A percentile compares a stretch with the other conserved stretches of the same genome.
These are phyloP conservation scores for Oleoguttula mirabilis DNA, from an alignment of 495 filamentous ascomycete species.

Conservation along the genomic window DNA sequence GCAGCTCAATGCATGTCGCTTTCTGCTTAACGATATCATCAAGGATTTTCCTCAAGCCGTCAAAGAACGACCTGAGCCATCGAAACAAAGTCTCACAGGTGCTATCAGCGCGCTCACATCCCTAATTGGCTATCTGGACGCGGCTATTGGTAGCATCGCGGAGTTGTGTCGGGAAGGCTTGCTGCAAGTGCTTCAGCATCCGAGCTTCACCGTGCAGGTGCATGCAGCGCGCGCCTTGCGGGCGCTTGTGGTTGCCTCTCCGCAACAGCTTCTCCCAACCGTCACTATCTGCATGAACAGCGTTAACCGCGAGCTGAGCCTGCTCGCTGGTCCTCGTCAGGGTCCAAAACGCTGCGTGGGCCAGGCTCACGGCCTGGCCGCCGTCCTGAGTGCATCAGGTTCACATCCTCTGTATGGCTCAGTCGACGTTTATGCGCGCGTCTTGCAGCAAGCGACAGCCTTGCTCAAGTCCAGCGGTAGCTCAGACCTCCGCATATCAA, in stretches of 20 bases:
- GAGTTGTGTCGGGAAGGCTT: conserved; percentile 78
- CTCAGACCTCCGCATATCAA: conserved; percentile 80
- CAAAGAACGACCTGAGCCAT: conserved; percentile 82
- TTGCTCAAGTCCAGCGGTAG: conserved; percentile 86
- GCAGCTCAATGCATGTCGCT: conserved; percentile 67
- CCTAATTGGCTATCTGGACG: conserved; percentile 66
- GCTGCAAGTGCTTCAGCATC: conserved; percentile 83
- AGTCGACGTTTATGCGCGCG: conserved; percentile 84
- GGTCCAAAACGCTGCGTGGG: conserved; percentile 78
- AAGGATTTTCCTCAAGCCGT: conserved; percentile 92
- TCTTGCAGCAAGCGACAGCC: conserved; percentile 80
- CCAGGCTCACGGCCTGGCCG: conserved; percentile 85
- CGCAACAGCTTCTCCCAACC: conserved; percentile 80
- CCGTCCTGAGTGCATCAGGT: conserved; percentile 79
- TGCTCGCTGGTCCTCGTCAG: conserved; percentile 62
- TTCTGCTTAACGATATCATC: conserved; percentile 73
- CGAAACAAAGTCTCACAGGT: conserved; percentile 70
- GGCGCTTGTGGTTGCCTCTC: conserved; percentile 76
- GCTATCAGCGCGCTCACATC: conserved; percentile 70
- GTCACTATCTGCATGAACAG: conserved; percentile 96
- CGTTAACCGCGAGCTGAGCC: conserved; percentile 69
- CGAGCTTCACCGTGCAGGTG: conserved; percentile 90
- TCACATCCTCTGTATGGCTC: conserved; percentile 86
- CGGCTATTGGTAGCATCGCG: conserved; percentile 61
- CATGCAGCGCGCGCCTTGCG: conserved; percentile 76